Conservation (phyloP, 83 land plant species). For the Isoetes engelmannii region DNA sequence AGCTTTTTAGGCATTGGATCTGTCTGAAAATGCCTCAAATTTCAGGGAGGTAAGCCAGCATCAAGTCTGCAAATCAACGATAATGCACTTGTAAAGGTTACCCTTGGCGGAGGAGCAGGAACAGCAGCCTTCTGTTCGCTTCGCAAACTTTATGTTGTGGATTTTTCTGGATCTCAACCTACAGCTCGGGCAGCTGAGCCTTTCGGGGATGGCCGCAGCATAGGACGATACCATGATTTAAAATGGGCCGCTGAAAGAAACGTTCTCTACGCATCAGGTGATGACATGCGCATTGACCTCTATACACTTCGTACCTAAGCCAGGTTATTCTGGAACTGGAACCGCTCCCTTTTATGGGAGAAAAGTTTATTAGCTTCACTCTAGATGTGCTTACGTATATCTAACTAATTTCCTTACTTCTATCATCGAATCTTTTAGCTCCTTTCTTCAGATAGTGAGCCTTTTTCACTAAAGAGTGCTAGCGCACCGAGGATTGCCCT, state of each 20-base stretch:
- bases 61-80: slow-evolving; percentile 29
- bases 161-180: slow-evolving; percentile 20
- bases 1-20: not conserved
- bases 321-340: no score
- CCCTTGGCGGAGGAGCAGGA: slow-evolving; percentile 23
- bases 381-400: no score
- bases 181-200: slow-evolving; percentile 26
- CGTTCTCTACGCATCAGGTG: slow-evolving; percentile 35
- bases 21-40: not conserved
- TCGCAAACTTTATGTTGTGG: slow-evolving; percentile 29
- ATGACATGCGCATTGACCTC: slow-evolving; percentile 38
- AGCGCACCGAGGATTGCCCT: no score
- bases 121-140: slow-evolving; percentile 33
- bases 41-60: slow-evolving; percentile 25
- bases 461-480: no score
- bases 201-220: slow-evolving; percentile 25
- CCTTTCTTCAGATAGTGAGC: no score
- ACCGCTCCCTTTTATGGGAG: no score
- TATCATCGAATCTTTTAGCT: no score
- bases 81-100: slow-evolving; percentile 24
- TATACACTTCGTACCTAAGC: no score
- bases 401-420: no score
- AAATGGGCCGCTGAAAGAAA: slow-evolving; percentile 28
- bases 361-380: no score
- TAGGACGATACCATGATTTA: slow-evolving; percentile 35